Conservation (phyloP, 306 rosid genomes). For the Betula pendula region DNA sequence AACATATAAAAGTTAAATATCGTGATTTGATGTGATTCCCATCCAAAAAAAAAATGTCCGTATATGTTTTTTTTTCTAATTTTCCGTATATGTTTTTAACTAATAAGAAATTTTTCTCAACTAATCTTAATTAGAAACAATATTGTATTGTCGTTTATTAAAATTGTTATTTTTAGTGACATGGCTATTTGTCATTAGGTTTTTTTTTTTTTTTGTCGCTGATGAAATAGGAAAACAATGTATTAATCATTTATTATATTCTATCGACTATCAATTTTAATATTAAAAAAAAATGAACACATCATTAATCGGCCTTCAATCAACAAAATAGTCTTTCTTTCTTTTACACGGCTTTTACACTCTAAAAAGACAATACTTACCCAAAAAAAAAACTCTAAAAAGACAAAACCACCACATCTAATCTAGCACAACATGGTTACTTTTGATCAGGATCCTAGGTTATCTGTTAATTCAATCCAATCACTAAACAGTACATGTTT, state of each 20-base stretch:
- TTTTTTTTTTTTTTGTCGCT: background rate
- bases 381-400: background rate
- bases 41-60: no score
- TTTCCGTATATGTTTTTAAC: background rate
- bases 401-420: background rate
- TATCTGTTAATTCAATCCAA: background rate
- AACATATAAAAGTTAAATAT: no score
- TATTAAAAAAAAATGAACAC: background rate
- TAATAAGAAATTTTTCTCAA: background rate
- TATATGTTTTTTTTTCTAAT: background rate
- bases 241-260: background rate
- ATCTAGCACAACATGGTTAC: background rate
- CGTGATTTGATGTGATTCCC: constrained; percentile 4
- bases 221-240: background rate
- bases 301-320: background rate
- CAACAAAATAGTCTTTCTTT: background rate
- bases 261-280: no score
- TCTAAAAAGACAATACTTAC: background rate
- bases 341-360: background rate
- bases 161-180: background rate
- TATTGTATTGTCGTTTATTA: background rate
- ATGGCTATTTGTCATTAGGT: background rate
- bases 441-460: background rate
- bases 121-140: background rate
- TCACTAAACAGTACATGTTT: background rate